These are phyloP conservation scores for Candida sp. DNA, from an alignment of 1,139 yeast species.

Conservation along the genomic window DNA sequence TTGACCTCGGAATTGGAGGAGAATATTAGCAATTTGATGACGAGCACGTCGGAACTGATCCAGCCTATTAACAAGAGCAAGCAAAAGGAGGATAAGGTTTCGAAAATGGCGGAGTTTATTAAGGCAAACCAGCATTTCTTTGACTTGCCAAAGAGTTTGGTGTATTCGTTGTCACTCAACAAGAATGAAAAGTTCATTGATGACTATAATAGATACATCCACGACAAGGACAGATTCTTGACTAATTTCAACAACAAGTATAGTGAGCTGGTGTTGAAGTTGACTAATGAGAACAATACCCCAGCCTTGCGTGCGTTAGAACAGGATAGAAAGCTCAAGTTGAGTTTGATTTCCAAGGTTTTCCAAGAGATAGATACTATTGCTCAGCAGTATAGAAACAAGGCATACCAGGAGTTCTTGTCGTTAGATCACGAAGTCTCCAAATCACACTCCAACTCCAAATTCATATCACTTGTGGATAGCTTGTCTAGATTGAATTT, in stretches of 20 bases:
- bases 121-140: constrained; percentile 67
- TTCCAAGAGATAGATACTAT: constrained; percentile 73
- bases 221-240: constrained; percentile 26
- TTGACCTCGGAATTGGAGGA: constrained; percentile 43
- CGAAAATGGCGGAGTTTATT: constrained; percentile 64
- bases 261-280: constrained; percentile 16
- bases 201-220: constrained; percentile 62
- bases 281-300: constrained; percentile 18
- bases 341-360: constrained; percentile 44
- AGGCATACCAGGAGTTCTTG: constrained; percentile 62
- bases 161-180: constrained; percentile 54
- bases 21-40: constrained; percentile 50
- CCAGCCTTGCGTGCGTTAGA: constrained; percentile 20
- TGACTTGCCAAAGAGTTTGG: constrained; percentile 69
- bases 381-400: constrained; percentile 65
- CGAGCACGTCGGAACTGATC: constrained; percentile 68
- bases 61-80: constrained; percentile 78
- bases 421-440: constrained; percentile 41
- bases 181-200: constrained; percentile 76
- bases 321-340: constrained; percentile 39
- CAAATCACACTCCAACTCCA: constrained; percentile 20
- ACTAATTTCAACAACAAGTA: constrained; percentile 19
- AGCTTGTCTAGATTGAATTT: constrained; percentile 38
- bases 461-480: constrained; percentile 44
- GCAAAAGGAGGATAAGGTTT: constrained; percentile 61